Conservation (phyloP, 2,329 filamentous ascomycete species). For the Fusarium sp. region DNA sequence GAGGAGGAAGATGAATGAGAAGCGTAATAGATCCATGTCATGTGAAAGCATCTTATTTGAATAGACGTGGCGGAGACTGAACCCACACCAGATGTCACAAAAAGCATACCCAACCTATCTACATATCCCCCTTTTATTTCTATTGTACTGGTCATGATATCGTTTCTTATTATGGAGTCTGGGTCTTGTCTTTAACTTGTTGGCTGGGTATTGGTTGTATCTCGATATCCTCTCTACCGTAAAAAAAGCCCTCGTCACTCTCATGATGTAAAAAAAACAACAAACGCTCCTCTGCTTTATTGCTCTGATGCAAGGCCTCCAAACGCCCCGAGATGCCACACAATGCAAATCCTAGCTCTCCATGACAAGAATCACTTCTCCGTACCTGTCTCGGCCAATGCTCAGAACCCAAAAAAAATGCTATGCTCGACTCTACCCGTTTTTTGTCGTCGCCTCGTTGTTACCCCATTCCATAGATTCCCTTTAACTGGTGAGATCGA, state of each 20-base stretch:
- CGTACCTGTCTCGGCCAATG: slow-evolving; percentile 1
- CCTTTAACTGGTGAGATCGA: slow-evolving; percentile 29
- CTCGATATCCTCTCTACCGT: slow-evolving; percentile 28
- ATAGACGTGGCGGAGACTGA: slow-evolving; percentile 39
- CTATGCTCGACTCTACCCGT: background rate
- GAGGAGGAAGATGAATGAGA: slow-evolving; percentile 42
- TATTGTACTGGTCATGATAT: background rate
- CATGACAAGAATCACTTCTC: slow-evolving; percentile 5
- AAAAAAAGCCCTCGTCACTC: background rate
- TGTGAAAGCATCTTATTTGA: slow-evolving; percentile 30
- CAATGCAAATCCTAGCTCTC: background rate
- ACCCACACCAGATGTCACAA: slow-evolving; percentile 25
- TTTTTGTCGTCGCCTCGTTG: background rate
- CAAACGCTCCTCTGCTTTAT: slow-evolving; percentile 3
- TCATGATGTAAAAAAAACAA: background rate
- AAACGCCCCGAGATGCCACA: slow-evolving; percentile 6
- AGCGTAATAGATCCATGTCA: slow-evolving; percentile 36
- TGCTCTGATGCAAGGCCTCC: slow-evolving; percentile 6
- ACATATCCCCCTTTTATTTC: background rate
- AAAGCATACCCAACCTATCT: slow-evolving; percentile 20
- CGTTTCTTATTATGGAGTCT: slow-evolving; percentile 19
- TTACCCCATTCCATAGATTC: background rate
- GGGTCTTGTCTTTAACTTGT: slow-evolving; percentile 15
- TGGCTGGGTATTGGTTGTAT: slow-evolving; percentile 32
- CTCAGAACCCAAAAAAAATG: background rate